phyloP scores from a whole-genome alignment of 2,329 filamentous ascomycete species.

The Aspergillus amoenus region DNA sequence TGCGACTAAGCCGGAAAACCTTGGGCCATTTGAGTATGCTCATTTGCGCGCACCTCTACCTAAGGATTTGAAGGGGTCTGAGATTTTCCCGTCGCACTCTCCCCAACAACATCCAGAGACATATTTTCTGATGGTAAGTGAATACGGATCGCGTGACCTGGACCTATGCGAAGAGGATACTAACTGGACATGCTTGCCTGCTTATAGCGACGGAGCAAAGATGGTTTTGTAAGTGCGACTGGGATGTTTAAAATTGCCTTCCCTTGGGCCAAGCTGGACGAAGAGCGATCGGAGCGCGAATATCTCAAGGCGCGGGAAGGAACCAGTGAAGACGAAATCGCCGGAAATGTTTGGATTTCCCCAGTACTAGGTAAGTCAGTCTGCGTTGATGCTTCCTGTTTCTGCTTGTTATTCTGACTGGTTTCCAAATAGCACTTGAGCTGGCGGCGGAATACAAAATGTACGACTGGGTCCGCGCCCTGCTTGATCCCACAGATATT shows the following conservation, averaged over 20 bases:
- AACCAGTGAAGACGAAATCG: conserved; percentile 87
- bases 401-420: conserved; percentile 11
- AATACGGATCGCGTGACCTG: not conserved
- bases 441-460: conserved; percentile 88
- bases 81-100: conserved; percentile 79
- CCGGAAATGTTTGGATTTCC: conserved; percentile 94
- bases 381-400: not conserved
- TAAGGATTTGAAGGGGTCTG: conserved; percentile 80
- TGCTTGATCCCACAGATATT: conserved; percentile 86
- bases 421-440: conserved; percentile 64
- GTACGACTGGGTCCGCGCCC: conserved; percentile 81
- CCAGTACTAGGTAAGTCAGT: conserved; percentile 62
- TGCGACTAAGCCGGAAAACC: conserved; percentile 69
- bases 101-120: conserved; percentile 69
- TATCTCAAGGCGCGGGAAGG: conserved; percentile 81
- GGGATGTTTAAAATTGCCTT: conserved; percentile 71
- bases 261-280: conserved; percentile 61
- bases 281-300: conserved; percentile 60
- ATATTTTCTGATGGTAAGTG: conserved; percentile 85
- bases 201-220: conserved; percentile 60
- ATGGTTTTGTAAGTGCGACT: conserved; percentile 65
- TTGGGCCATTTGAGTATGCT: conserved; percentile 91
- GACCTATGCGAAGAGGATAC: not conserved
- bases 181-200: conserved; percentile 1
- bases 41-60: conserved; percentile 90